Conservation (phyloP, 495 filamentous ascomycete genomes). For the Neurospora intermedia region DNA sequence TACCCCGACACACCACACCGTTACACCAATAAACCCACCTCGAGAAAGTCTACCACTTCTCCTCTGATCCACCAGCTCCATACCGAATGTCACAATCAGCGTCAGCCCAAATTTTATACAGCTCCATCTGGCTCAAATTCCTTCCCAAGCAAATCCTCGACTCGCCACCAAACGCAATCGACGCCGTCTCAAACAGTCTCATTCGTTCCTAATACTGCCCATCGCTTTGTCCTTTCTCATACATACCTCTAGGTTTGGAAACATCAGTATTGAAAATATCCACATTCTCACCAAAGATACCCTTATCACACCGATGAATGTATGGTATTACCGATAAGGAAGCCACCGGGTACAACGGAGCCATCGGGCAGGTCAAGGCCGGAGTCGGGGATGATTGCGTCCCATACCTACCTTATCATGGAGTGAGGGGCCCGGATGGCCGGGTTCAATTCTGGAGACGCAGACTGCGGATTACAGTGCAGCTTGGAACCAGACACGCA, state of each 20-base stretch:
- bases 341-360: conserved; percentile 39
- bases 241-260: conserved; percentile 10
- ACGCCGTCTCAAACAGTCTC: conserved; percentile 12
- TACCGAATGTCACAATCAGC: conserved; percentile 44
- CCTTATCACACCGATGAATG: conserved; percentile 24
- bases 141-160: conserved; percentile 44
- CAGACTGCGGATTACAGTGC: conserved; percentile 16
- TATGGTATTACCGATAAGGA: conserved; percentile 24
- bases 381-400: conserved; percentile 37
- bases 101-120: conserved; percentile 54
- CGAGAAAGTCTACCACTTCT: conserved; percentile 13
- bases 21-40: conserved; percentile 15
- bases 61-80: conserved; percentile 12
- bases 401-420: conserved; percentile 40
- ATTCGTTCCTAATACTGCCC: conserved; percentile 9
- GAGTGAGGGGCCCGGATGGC: conserved; percentile 14
- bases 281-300: conserved; percentile 39
- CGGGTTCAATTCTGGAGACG: background rate
- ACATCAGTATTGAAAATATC: conserved; percentile 43
- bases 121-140: conserved; percentile 52
- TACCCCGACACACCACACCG: conserved; percentile 4
- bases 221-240: conserved; percentile 15
- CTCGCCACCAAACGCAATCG: conserved; percentile 23
- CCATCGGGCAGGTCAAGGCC: conserved; percentile 38
- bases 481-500: conserved; percentile 16